Percentiles rank a stretch among this genome's conserved stretches.
phyloP scores from a whole-genome alignment of 225 moss, liverwort and hornwort genomes.

The Anthoceros angustus region DNA sequence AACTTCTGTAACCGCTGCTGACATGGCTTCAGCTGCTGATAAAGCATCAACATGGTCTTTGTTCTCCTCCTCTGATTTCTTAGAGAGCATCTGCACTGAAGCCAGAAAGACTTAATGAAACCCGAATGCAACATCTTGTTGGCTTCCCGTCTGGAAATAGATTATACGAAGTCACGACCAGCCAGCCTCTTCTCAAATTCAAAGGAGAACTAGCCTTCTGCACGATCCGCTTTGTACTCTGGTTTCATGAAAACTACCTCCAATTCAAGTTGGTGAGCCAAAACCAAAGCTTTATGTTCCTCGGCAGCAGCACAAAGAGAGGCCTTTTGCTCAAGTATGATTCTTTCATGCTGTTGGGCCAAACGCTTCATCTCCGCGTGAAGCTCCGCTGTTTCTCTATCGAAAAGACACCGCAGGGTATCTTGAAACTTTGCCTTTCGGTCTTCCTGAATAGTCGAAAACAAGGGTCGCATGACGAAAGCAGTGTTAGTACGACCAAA shows the following conservation, averaged over 20 bases:
- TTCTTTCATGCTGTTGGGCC: background rate
- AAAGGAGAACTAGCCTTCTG: no score
- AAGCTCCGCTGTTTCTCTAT: background rate
- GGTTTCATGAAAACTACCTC: background rate
- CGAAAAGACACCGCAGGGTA: background rate
- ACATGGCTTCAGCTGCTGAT: background rate
- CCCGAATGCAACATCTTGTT: background rate
- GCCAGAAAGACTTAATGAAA: background rate
- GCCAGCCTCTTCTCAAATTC: background rate
- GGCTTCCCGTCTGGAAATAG: background rate
- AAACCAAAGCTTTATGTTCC: background rate
- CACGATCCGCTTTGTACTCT: no score
- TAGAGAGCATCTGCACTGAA: background rate
- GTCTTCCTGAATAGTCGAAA: background rate
- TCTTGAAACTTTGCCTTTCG: background rate
- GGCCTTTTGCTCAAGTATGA: background rate
- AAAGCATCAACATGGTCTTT: background rate
- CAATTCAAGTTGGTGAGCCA: slow-evolving; percentile 1
- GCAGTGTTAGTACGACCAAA: background rate
- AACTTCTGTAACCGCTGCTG: background rate
- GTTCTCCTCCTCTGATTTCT: background rate
- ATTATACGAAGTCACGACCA: background rate
- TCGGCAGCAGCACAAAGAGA: background rate
- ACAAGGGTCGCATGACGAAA: background rate
- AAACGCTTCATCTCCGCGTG: background rate